Conservation (phyloP, 2,329 filamentous ascomycete genomes). For the Trichoderma koningiopsis region DNA sequence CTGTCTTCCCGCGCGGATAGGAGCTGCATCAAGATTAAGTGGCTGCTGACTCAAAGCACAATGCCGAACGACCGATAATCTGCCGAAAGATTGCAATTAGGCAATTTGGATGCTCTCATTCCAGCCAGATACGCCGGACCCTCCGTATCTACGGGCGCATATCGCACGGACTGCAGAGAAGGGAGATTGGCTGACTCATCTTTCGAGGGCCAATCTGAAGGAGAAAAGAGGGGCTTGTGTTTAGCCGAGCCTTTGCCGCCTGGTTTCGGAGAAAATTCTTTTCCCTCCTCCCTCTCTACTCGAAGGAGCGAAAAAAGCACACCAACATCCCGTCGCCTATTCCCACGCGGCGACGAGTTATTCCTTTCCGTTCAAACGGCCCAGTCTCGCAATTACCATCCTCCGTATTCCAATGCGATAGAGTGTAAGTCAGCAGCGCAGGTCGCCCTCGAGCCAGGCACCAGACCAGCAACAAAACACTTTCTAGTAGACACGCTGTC, state of each 20-base stretch:
- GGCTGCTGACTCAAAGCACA: background rate
- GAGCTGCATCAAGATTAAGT: background rate
- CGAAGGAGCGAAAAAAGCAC: conserved; percentile 32
- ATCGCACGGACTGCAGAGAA: background rate
- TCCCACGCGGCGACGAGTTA: conserved; percentile 44
- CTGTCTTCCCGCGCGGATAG: background rate
- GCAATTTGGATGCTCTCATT: background rate
- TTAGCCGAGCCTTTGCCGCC: conserved; percentile 28
- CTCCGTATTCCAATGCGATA: conserved; percentile 38
- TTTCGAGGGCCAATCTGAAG: background rate
- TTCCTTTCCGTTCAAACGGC: conserved; percentile 50
- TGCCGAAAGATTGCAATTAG: background rate
- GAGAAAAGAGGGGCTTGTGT: background rate
- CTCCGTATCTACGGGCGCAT: background rate
- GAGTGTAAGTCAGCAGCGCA: conserved; percentile 40
- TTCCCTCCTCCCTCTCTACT: conserved; percentile 34
- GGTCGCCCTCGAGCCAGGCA: conserved; percentile 18
- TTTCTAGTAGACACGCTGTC: conserved; percentile 22
- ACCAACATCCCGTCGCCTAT: conserved; percentile 35
- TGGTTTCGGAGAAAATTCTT: conserved; percentile 40
- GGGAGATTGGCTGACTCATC: background rate
- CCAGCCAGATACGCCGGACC: background rate
- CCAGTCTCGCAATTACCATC: conserved; percentile 48
- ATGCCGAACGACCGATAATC: background rate
- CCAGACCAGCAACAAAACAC: conserved; percentile 13